phyloP scores from a whole-genome alignment of 345 rosid genomes.

The Euphorbia lathyris region DNA sequence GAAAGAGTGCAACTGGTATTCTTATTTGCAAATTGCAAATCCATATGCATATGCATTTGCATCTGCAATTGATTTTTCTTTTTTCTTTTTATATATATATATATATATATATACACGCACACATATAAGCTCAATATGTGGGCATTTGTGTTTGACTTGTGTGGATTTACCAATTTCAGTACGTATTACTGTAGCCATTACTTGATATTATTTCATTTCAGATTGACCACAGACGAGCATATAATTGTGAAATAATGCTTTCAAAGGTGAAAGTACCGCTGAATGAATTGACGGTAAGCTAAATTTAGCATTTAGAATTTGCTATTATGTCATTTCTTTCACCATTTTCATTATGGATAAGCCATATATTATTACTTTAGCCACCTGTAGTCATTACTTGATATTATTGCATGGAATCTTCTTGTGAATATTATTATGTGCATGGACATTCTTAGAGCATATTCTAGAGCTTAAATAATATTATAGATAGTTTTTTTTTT shows the following conservation, averaged over 20 bases:
- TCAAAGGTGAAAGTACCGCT: slow-evolving; percentile 92
- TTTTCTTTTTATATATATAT: not conserved
- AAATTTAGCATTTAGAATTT: not conserved
- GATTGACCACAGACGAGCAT: slow-evolving; percentile 95
- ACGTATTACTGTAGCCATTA: not conserved
- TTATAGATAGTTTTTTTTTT: not conserved
- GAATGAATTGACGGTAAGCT: slow-evolving; percentile 75
- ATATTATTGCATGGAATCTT: not conserved
- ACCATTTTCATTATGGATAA: not conserved
- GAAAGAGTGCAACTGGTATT: slow-evolving; percentile 94
- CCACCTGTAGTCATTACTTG: not conserved
- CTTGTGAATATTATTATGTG: not conserved
- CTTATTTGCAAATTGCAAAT: slow-evolving; percentile 2
- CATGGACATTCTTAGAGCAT: not conserved
- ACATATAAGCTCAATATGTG: not conserved
- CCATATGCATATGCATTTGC: not conserved
- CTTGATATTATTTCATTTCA: slow-evolving; percentile 28
- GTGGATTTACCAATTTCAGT: not conserved
- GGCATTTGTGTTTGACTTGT: not conserved
- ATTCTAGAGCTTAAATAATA: not conserved
- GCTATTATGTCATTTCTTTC: not conserved
- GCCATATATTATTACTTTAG: not conserved
- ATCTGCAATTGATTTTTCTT: too few relatives aligned
- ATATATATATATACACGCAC: too few relatives aligned
- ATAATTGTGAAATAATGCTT: slow-evolving; percentile 98